phyloP scores from a whole-genome alignment of 352 stramenopile species.

The Globisporangium orthogonon region DNA sequence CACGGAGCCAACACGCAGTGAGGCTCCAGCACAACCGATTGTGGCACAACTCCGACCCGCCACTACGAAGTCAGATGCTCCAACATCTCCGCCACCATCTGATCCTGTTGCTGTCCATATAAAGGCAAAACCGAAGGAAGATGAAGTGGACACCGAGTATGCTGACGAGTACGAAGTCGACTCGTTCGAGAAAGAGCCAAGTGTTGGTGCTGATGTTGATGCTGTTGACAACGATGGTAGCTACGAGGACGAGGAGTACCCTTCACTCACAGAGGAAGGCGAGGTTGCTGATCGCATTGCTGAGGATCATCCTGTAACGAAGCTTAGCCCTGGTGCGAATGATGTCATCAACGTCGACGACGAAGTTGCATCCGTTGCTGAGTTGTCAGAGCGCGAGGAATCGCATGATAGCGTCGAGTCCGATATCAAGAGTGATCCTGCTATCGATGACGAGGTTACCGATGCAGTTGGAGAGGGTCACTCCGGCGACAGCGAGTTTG shows the following conservation, averaged over 20 bases:
- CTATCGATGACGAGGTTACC: neutral
- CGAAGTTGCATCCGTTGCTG: slow-evolving; percentile 7
- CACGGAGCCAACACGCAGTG: neutral
- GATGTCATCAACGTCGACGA: neutral
- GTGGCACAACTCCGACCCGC: neutral
- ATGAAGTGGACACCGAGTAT: neutral
- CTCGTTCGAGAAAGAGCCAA: slow-evolving; percentile 25
- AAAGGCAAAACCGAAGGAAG: neutral
- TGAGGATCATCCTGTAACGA: neutral
- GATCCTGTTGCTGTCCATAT: neutral
- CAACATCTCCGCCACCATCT: neutral
- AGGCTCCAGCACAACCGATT: neutral
- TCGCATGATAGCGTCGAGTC: neutral
- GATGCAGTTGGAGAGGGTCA: neutral
- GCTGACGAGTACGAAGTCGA: slow-evolving; percentile 28
- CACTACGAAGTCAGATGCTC: neutral
- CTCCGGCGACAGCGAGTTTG: neutral
- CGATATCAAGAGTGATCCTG: slow-evolving; percentile 11
- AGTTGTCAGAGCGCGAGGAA: neutral
- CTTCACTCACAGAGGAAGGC: neutral
- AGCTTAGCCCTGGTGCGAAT: neutral
- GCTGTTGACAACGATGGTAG: neutral
- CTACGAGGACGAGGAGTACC: neutral
- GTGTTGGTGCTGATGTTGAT: neutral
- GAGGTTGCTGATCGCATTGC: neutral